Conservation (phyloP, 805 yeast species). For the Sugiyamaella marilandica region DNA sequence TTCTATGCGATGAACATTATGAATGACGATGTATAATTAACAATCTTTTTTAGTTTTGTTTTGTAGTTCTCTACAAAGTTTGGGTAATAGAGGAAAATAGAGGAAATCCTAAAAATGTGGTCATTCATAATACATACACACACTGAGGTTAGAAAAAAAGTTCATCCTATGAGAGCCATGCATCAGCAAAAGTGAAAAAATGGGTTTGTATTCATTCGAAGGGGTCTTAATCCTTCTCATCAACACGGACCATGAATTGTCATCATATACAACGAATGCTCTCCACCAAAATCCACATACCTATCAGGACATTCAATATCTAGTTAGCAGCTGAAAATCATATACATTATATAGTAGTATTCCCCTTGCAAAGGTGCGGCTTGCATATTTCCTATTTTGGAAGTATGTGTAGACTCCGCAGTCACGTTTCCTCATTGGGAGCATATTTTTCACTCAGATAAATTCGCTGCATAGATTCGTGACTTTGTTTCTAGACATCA, state of each 20-base stretch:
- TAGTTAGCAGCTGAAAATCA: neutral
- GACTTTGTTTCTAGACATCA: neutral
- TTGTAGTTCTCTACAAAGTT: too few relatives aligned
- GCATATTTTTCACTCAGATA: neutral
- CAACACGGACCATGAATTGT: slow-evolving; percentile 35
- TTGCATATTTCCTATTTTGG: neutral
- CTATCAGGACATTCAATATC: neutral
- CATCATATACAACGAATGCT: slow-evolving; percentile 20
- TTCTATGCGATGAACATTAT: neutral
- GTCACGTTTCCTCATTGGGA: slow-evolving; percentile 2
- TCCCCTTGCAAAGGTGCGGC: neutral
- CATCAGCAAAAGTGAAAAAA: slow-evolving; percentile 20
- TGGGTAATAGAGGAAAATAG: too few relatives aligned
- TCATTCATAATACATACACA: too few relatives aligned
- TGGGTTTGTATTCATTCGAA: slow-evolving; percentile 34
- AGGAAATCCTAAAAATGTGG: too few relatives aligned
- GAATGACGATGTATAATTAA: neutral
- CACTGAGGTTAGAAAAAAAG: neutral
- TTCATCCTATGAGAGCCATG: neutral
- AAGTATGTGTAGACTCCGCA: neutral
- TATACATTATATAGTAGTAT: neutral
- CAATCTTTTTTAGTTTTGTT: neutral
- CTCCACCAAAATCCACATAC: neutral
- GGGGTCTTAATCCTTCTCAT: slow-evolving; percentile 38
- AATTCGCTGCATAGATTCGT: neutral